A percentile compares a stretch with the other conserved stretches of the same genome.
These are phyloP conservation scores for Ophiosphaerella herpotricha DNA, from an alignment of 2,329 filamentous ascomycete species.

Conservation along the genomic window DNA sequence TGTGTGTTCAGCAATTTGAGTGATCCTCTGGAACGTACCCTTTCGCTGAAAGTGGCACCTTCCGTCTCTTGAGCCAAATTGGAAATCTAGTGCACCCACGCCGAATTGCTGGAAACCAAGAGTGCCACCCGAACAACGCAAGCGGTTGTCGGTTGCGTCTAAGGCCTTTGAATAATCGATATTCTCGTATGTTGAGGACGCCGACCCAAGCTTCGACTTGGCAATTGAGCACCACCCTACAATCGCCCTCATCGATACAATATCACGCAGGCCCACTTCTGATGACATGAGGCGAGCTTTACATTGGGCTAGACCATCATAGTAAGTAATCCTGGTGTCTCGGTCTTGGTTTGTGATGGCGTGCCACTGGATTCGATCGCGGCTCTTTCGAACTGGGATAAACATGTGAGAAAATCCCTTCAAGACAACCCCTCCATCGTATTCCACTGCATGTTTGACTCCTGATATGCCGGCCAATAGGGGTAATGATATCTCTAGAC, in stretches of 20 bases:
- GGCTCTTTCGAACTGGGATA: constrained; percentile 9
- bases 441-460: constrained; percentile 15
- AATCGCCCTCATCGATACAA: constrained; percentile 11
- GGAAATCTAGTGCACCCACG: constrained; percentile 12
- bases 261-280: constrained; percentile 12
- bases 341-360: constrained; percentile 10
- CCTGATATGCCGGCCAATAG: constrained; percentile 17
- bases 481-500: constrained; percentile 16
- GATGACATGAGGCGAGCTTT: constrained; percentile 3
- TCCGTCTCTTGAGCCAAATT: constrained; percentile 16
- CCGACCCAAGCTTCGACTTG: constrained; percentile 8
- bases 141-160: neutral
- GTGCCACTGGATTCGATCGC: constrained; percentile 21
- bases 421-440: constrained; percentile 16
- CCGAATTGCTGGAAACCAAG: constrained; percentile 22
- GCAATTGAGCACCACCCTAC: constrained; percentile 19
- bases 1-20: constrained; percentile 14
- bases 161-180: constrained; percentile 18
- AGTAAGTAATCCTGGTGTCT: constrained; percentile 14
- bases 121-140: constrained; percentile 11
- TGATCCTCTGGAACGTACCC: constrained; percentile 16
- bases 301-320: constrained; percentile 9
- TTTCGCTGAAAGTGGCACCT: constrained; percentile 18
- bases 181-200: constrained; percentile 16
- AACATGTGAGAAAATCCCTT: constrained; percentile 22